Base-by-base conservation (phyloP, 768 basidiomycete genomes). In the Lactarius vividus region DNA sequence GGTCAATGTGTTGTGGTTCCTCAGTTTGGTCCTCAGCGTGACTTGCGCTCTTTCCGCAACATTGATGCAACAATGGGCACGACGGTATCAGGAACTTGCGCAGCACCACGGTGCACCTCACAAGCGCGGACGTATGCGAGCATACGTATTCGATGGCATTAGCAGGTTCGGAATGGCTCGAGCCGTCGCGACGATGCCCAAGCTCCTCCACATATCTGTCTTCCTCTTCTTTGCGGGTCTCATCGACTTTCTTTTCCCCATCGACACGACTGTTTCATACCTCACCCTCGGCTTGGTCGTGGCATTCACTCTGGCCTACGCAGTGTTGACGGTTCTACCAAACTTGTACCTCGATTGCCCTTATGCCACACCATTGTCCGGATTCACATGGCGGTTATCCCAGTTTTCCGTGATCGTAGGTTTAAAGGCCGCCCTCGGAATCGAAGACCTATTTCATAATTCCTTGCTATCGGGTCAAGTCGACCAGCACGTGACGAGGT, bases 321-420 rank as follows among this genome's bases (percentile, higher is more conserved):
- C n/a, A 23, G 16, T 11, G n/a, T 46, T 46, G n/a, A 46, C 44
- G 44, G n/a, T 46, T 13, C n/a, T 23, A 46, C 44, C 44, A 10
- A n/a, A 10, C n/a, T 46, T 46, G 9, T 46, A 46, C 44, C n/a
- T 46, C 57, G 16, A 59, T 26, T 59, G 35, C 33, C 57, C 57
- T 15, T 59, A 59, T 28, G 23, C 31, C 20, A 59, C 57, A 23
- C 57, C 57, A 18, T 28, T 55, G 54, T 55, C 54, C 54, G 54
- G 54, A 55, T 8, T 55, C 16, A 55, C 54, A 7, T 55, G 54
- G 54, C 26, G 20, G 8, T 15, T 55, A 29, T 55, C 54, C 26
- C 54, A 55, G 13, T 8, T 55, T 6, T 55, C 20, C 31, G 29
- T 31, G 20, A 28, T 55, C 54, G 31, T 33, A 8, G 31, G 16